Evolutionary conservation across 441 rosid species (phyloP), one percentile per base, ranked within the genome.

Genomic region (Hura crepitans): DNA sequence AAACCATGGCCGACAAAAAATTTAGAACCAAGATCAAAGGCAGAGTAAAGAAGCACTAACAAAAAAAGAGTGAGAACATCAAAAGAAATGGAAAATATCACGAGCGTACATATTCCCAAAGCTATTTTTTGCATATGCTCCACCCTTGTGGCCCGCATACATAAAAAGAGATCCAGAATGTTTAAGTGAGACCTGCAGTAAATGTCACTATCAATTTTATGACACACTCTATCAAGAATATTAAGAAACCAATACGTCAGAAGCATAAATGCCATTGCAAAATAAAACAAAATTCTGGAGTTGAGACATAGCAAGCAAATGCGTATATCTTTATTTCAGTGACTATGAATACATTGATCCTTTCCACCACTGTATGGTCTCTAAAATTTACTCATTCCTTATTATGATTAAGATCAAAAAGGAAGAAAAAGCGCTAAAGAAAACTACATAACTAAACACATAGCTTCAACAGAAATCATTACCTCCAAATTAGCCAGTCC

Each of bases 61-160:
- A 51, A 37, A 23, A 62, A 28, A 53, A 46, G 27, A 62, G 49
- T 15, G 33, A 45, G 45, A 12, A 51, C 11, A 59, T 61, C 13
- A 33, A 68, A 6, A 70, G 1, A 11, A 23, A 59, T 47, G 66
- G 22, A 33, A 63, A 39, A 77, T 10, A 58, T 18, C 43, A 33
- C 58, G 10, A 70, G 50, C 86, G 59, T 90, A 95, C 99, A 89
- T 82, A 73, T 95, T 95, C 51, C 97, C 97, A 74, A 83, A 95
- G 85, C 99, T 95, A 80, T 95, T 95, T 84, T 95, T 95, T 77
- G 99, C 97, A 92, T 90, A 95, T 66, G 99, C 97, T 75, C 99
- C 99, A 61, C 97, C 97, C 51, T 75, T 79, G 57, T 81, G 78
- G 43, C 99, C 97, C 9, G 97, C 97, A 58, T 92, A 95, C 97